These are phyloP conservation scores for Phytophthora fragariaefolia DNA, from an alignment of 352 stramenopile species.

Conservation along the genomic window DNA sequence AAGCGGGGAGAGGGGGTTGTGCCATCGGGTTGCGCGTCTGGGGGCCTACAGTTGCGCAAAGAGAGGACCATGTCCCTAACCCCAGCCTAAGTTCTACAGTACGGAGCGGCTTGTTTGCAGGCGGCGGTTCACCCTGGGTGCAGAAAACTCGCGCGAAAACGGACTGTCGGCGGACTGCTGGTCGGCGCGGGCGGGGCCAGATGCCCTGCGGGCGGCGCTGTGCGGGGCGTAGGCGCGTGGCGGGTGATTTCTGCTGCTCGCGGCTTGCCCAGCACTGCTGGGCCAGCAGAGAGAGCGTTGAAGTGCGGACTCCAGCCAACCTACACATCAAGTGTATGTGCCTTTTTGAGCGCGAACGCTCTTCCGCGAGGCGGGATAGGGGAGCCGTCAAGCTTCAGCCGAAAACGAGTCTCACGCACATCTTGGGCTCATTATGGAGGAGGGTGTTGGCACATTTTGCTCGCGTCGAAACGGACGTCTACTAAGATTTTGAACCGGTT, in stretches of 20 bases:
- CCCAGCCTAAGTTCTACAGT: conserved; percentile 36
- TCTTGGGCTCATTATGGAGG: conserved; percentile 18
- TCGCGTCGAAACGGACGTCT: conserved; percentile 33
- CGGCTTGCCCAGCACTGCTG: background rate
- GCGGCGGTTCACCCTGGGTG: too few relatives aligned
- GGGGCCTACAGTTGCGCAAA: conserved; percentile 14
- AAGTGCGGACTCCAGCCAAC: background rate
- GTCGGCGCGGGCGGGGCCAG: background rate
- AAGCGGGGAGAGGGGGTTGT: conserved; percentile 36
- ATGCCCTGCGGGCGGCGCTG: too few relatives aligned
- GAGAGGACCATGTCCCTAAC: conserved; percentile 5
- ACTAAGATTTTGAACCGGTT: conserved; percentile 6
- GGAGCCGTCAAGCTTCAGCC: conserved; percentile 22
- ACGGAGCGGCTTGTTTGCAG: conserved; percentile 31
- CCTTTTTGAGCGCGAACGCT: conserved; percentile 23
- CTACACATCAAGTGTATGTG: conserved; percentile 41
- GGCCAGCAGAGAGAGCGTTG: conserved; percentile 27
- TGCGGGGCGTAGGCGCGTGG: background rate
- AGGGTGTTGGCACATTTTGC: conserved; percentile 12
- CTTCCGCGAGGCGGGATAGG: conserved; percentile 19
- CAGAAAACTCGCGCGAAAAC: conserved; percentile 18
- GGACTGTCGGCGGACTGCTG: conserved; percentile 1
- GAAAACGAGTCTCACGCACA: conserved; percentile 19
- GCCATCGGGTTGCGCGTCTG: conserved; percentile 24
- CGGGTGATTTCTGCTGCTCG: background rate